Base-by-base conservation (phyloP, 768 basidiomycete species). In the Xerocomellus intermedius region DNA sequence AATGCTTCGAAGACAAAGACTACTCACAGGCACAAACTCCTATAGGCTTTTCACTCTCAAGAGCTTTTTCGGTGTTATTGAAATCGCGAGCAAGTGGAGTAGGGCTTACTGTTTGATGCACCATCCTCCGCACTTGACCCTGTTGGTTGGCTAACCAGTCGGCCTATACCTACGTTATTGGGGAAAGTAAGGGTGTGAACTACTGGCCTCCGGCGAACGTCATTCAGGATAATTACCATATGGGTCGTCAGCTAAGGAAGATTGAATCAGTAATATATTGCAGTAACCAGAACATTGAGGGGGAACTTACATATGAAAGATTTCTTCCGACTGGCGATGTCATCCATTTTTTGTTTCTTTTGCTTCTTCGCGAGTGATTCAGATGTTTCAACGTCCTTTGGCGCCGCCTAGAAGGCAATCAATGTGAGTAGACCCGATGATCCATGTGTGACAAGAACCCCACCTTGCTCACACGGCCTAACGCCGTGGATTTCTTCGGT, bases 11-110 rank as follows among this genome's bases (percentile, higher is more conserved):
- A 56, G 22, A 32, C n/a, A 17, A 49, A 52, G n/a, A 48, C 24
- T 46, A 24, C 63, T 64, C 45, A 62, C 63, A 10, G 28, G 59
- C 59, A 57, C 59, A 63, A 38, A 8, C 53, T 35, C 52, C 54
- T 13, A 32, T 30, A 0, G 49, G 22, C 14, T 45, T 42, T 42
- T 33, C 42, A 49, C 17, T 35, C 46, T 58, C 39, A 4, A 16
- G 45, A 32, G 12, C 54, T 63, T 55, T 52, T 53, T 49, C 22
- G 49, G 37, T 8, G 54, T 60, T 42, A 59, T 55, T 52, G 39
- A 48, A 17, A 42, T 21, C 19, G 33, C 10, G 16, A 49, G 36
- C 7, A 14, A 44, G 16, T 16, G 8, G 14, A 33, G 41, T 4
- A 36, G 3, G 17, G 3, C 66, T 57, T 54, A 66, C 66, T 33